phyloP scores from a whole-genome alignment of 2,329 filamentous ascomycete genomes.

The Penicillium verrucosum region DNA sequence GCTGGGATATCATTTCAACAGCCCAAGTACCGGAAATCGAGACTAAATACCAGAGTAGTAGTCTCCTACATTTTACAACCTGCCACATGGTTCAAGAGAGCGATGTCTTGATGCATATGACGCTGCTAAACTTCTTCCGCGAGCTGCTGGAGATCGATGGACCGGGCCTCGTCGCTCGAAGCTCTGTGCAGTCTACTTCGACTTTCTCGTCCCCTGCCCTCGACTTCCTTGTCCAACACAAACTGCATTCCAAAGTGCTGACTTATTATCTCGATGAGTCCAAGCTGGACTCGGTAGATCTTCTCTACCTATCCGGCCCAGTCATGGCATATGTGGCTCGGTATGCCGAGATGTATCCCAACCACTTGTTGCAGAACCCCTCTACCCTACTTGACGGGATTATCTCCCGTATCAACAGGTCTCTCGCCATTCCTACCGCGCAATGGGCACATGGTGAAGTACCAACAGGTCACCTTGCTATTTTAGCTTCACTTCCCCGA shows the following conservation, averaged over 20 bases:
- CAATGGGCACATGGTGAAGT: slow-evolving; percentile 54
- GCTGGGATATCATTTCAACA: slow-evolving; percentile 53
- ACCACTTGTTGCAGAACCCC: slow-evolving; percentile 50
- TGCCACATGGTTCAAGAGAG: slow-evolving; percentile 56
- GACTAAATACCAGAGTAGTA: slow-evolving; percentile 35
- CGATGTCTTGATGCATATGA: slow-evolving; percentile 61
- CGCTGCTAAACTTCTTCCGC: slow-evolving; percentile 56
- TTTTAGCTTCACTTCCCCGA: slow-evolving; percentile 58
- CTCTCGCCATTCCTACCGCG: slow-evolving; percentile 44
- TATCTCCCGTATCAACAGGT: slow-evolving; percentile 46
- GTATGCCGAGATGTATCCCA: slow-evolving; percentile 55
- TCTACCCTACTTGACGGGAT: slow-evolving; percentile 45
- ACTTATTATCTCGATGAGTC: slow-evolving; percentile 53
- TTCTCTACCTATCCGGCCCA: slow-evolving; percentile 53
- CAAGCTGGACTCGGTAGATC: slow-evolving; percentile 50
- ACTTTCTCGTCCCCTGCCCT: slow-evolving; percentile 44
- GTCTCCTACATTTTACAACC: slow-evolving; percentile 55
- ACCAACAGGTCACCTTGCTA: slow-evolving; percentile 55
- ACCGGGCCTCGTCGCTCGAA: slow-evolving; percentile 33
- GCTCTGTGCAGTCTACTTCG: slow-evolving; percentile 32
- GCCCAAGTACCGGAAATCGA: slow-evolving; percentile 55
- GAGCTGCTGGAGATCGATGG: slow-evolving; percentile 49
- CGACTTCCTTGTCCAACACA: slow-evolving; percentile 52
- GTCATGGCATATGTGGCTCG: slow-evolving; percentile 57
- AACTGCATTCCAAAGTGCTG: slow-evolving; percentile 51